phyloP scores from a whole-genome alignment of 257 asterid genomes.

The Echites panduratus region DNA sequence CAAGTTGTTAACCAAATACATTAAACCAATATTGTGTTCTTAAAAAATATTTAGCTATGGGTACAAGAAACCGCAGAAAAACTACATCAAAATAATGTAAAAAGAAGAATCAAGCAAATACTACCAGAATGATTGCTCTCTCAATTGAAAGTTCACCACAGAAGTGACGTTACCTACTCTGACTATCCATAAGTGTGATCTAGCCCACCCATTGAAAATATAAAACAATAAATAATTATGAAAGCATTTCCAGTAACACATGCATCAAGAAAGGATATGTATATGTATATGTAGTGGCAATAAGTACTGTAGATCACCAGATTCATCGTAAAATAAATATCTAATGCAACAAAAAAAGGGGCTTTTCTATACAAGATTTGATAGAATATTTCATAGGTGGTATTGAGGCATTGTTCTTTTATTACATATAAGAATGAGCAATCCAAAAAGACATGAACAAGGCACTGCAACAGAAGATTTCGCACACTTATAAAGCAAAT shows the following conservation, averaged over 20 bases:
- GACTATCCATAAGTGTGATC: not conserved
- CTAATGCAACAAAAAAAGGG: not conserved
- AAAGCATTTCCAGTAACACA: not conserved
- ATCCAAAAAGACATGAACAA: not conserved
- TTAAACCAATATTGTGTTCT: not conserved
- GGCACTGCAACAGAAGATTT: not conserved
- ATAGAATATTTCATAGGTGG: not conserved
- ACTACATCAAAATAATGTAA: not conserved
- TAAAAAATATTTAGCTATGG: not conserved
- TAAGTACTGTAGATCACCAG: not conserved
- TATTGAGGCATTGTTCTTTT: not conserved
- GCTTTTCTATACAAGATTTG: not conserved
- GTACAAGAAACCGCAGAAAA: not conserved
- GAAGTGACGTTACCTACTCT: not conserved
- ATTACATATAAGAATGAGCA: not conserved
- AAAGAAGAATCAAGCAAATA: not conserved
- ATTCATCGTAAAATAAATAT: too few species aligned
- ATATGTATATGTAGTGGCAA: not conserved
- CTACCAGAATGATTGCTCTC: not conserved
- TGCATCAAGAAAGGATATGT: not conserved
- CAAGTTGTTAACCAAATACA: not conserved
- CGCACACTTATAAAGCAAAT: not conserved
- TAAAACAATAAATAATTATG: not conserved
- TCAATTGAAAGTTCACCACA: not conserved
- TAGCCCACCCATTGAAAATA: not conserved